Conservation (phyloP, 2,329 filamentous ascomycete species). For the Mycosphaerella arachidis region DNA sequence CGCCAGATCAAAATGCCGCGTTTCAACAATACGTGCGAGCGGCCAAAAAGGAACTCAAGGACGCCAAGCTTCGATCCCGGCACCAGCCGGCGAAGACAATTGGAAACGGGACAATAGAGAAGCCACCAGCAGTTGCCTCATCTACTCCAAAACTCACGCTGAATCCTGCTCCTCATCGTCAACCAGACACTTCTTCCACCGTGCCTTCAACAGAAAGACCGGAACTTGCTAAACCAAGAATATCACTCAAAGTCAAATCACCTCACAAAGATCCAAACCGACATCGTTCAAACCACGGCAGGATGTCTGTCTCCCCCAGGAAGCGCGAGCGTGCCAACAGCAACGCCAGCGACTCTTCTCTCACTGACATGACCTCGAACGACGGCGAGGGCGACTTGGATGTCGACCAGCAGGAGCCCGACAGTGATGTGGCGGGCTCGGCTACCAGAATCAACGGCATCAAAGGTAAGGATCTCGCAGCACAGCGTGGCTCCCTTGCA, state of each 20-base stretch:
- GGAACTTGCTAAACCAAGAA: slow-evolving; percentile 24
- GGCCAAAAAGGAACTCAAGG: slow-evolving; percentile 40
- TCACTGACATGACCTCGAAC: slow-evolving; percentile 34
- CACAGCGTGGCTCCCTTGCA: slow-evolving; percentile 26
- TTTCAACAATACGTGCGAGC: slow-evolving; percentile 43
- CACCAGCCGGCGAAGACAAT: slow-evolving; percentile 33
- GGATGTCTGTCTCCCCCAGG: slow-evolving; percentile 26
- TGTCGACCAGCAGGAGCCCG: slow-evolving; percentile 14
- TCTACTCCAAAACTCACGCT: slow-evolving; percentile 18
- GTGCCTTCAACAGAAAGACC: slow-evolving; percentile 30
- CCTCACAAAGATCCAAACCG: slow-evolving; percentile 20
- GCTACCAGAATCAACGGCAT: slow-evolving; percentile 16
- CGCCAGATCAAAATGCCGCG: slow-evolving; percentile 34
- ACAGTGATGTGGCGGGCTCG: slow-evolving; percentile 6
- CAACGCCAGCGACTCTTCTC: slow-evolving; percentile 28
- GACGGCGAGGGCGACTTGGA: slow-evolving; percentile 28
- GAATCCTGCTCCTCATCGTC: slow-evolving; percentile 7
- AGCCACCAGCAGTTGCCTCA: slow-evolving; percentile 20
- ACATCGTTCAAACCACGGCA: slow-evolving; percentile 17
- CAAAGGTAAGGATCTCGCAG: slow-evolving; percentile 27
- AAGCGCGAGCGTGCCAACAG: slow-evolving; percentile 21
- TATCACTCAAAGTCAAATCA: slow-evolving; percentile 31
- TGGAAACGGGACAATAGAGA: slow-evolving; percentile 22
- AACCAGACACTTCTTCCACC: slow-evolving; percentile 14
- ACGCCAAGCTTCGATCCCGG: slow-evolving; percentile 23